Conservation (phyloP, 805 yeast species). For the Kuraishia piskuri region DNA sequence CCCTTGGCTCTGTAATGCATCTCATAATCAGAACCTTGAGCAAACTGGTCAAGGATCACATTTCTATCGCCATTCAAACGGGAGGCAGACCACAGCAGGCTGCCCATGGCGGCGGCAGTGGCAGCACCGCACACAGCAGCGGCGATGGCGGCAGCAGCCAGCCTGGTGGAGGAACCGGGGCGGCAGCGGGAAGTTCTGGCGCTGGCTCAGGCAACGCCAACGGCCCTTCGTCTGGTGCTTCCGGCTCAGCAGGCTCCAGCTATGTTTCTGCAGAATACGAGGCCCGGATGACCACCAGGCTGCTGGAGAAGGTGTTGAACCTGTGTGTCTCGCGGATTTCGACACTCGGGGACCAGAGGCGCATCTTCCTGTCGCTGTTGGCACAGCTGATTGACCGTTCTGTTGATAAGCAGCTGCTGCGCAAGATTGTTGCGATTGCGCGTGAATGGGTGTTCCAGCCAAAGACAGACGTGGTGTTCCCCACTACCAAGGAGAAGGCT, state of each 20-base stretch:
- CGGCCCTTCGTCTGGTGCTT: too few relatives aligned
- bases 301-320: conserved; percentile 68
- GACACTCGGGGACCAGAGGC: conserved; percentile 85
- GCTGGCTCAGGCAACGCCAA: too few relatives aligned
- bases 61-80: conserved; percentile 46
- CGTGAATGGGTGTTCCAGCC: conserved; percentile 80
- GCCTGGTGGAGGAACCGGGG: not conserved
- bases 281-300: conserved; percentile 68
- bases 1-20: conserved; percentile 69
- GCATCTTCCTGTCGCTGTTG: conserved; percentile 75
- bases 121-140: conserved; percentile 5
- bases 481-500: conserved; percentile 93
- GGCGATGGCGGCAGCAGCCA: conserved; percentile 1
- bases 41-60: conserved; percentile 82
- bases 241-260: conserved; percentile 11
- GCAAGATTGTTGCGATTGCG: conserved; percentile 68
- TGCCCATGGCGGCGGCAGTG: conserved; percentile 1
- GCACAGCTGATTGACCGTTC: conserved; percentile 91
- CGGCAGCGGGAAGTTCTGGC: not conserved
- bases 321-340: conserved; percentile 77
- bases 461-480: conserved; percentile 65
- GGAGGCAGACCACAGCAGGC: conserved; percentile 17
- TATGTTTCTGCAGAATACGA: conserved; percentile 45
- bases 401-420: conserved; percentile 63
- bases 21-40: conserved; percentile 80